These are phyloP conservation scores for Cladosporium sp. DNA, from an alignment of 2,329 filamentous ascomycete genomes.

Conservation along the genomic window DNA sequence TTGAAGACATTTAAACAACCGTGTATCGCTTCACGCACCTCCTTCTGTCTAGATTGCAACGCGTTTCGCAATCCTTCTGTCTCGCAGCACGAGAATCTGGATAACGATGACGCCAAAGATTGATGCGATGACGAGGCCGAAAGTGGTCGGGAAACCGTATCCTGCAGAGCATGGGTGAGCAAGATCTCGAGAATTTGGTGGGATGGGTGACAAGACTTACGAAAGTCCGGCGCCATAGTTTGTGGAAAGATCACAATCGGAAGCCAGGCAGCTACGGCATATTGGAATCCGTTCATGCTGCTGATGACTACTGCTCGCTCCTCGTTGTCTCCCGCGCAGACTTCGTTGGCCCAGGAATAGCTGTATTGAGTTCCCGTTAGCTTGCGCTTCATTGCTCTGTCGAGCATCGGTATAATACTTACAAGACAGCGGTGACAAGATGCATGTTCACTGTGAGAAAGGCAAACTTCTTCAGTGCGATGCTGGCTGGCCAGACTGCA, in stretches of 20 bases:
- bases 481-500: slow-evolving; percentile 17
- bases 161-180: neutral
- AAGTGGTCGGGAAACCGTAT: slow-evolving; percentile 19
- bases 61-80: neutral
- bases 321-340: slow-evolving; percentile 59
- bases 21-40: neutral
- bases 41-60: neutral
- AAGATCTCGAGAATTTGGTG: neutral
- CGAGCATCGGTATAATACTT: neutral
- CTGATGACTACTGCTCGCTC: slow-evolving; percentile 65
- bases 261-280: slow-evolving; percentile 67
- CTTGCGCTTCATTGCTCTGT: neutral
- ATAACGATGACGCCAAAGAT: neutral
- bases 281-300: slow-evolving; percentile 67
- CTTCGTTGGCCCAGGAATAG: slow-evolving; percentile 38
- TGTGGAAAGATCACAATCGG: slow-evolving; percentile 40
- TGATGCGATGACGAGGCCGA: slow-evolving; percentile 17
- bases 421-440: slow-evolving; percentile 18
- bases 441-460: slow-evolving; percentile 18
- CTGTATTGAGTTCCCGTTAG: neutral
- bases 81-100: neutral
- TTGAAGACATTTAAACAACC: neutral
- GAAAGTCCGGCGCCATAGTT: slow-evolving; percentile 18
- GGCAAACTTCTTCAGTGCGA: slow-evolving; percentile 13
- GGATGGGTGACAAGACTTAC: neutral